Evolutionary conservation across 805 yeast species (phyloP).

Genomic region (Kurtzmaniella fragi): DNA sequence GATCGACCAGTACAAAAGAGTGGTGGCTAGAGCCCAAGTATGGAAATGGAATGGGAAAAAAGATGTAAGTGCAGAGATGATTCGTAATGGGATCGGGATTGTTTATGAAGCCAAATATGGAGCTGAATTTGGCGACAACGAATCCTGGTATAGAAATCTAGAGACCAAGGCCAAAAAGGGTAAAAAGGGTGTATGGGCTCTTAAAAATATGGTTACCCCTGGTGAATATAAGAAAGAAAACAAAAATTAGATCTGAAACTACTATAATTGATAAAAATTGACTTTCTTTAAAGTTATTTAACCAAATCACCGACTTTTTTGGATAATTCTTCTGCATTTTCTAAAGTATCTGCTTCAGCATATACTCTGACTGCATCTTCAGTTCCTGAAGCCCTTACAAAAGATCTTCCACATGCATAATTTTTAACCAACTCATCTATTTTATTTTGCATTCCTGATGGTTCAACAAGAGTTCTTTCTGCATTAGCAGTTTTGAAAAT

Average conservation of each 20-base stretch:
- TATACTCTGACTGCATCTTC: constrained; percentile 96
- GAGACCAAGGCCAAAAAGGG: constrained; percentile 57
- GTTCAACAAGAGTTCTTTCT: constrained; percentile 74
- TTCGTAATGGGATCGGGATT: constrained; percentile 74
- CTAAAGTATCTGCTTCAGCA: constrained; percentile 68
- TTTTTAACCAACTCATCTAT: constrained; percentile 63
- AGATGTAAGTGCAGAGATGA: constrained; percentile 87
- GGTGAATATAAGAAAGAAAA: constrained; percentile 65
- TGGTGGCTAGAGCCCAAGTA: constrained; percentile 75
- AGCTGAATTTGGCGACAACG: constrained; percentile 83
- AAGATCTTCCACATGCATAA: constrained; percentile 67
- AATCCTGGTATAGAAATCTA: constrained; percentile 49
- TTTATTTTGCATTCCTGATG: constrained; percentile 67
- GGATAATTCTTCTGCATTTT: constrained; percentile 25
- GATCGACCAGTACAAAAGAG: constrained; percentile 83
- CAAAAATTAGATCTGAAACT: no score
- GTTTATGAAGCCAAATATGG: constrained; percentile 80
- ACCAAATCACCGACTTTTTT: constrained; percentile 24
- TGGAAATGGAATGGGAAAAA: constrained; percentile 53
- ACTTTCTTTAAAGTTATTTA: constrained; percentile 3
- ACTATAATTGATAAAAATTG: no score
- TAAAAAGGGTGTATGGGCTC: constrained; percentile 67
- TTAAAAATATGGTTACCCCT: constrained; percentile 57
- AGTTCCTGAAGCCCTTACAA: constrained; percentile 96
- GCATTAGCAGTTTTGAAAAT: constrained; percentile 84